Percentiles rank a stretch among this genome's conserved stretches.
These are phyloP conservation scores for Stagonosporopsis cucurbitacearum DNA, from an alignment of 2,329 filamentous ascomycete species.

Conservation along the genomic window DNA sequence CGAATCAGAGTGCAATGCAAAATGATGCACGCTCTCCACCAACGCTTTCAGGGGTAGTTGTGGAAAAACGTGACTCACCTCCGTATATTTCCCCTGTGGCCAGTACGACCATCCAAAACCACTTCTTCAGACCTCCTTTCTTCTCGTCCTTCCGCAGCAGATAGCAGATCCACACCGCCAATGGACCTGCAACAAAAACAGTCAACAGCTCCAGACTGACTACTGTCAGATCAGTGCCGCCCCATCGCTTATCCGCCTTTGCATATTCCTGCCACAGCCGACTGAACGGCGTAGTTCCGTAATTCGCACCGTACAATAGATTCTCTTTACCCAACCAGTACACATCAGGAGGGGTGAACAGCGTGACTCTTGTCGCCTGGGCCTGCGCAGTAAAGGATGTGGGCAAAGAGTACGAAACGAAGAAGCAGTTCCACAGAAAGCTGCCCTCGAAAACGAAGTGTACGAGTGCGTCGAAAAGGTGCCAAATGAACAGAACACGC, in stretches of 20 bases:
- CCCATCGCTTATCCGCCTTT: slow-evolving; percentile 68
- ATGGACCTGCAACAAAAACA: slow-evolving; percentile 64
- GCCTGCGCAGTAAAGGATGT: slow-evolving; percentile 40
- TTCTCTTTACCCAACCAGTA: slow-evolving; percentile 62
- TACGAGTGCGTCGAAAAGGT: slow-evolving; percentile 88
- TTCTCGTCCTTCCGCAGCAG: slow-evolving; percentile 52
- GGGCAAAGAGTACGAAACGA: slow-evolving; percentile 62
- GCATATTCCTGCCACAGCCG: slow-evolving; percentile 71
- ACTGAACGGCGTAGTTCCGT: slow-evolving; percentile 60
- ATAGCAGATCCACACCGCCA: slow-evolving; percentile 65
- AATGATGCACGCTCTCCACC: slow-evolving; percentile 22
- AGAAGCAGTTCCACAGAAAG: slow-evolving; percentile 95
- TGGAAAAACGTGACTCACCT: slow-evolving; percentile 44
- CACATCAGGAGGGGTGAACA: slow-evolving; percentile 55
- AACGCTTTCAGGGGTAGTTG: slow-evolving; percentile 7
- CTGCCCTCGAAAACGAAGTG: slow-evolving; percentile 90
- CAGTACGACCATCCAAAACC: slow-evolving; percentile 64
- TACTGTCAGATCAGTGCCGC: slow-evolving; percentile 63
- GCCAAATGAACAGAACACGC: slow-evolving; percentile 90
- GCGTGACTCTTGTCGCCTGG: slow-evolving; percentile 41
- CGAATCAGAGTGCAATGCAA: slow-evolving; percentile 18
- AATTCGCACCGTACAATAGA: slow-evolving; percentile 65
- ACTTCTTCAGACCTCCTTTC: slow-evolving; percentile 48
- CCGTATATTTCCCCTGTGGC: slow-evolving; percentile 71
- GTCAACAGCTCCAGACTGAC: slow-evolving; percentile 67